Evolutionary conservation across 176 grass and related monocot genomes (phyloP), one percentile per base, ranked within the genome.

Genomic region (Musa beccarii): DNA sequence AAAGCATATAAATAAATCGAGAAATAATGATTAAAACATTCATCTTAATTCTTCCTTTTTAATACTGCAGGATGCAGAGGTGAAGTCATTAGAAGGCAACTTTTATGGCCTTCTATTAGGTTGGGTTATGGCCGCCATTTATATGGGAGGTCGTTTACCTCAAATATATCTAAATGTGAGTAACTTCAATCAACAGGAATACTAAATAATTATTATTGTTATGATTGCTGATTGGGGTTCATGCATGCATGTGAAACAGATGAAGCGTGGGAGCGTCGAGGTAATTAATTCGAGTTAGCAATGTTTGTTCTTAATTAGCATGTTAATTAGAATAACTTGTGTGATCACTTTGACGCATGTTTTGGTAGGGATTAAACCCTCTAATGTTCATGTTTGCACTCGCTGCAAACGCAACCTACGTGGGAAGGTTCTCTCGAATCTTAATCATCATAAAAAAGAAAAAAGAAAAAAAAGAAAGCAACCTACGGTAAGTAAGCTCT

Each of bases 91-190:
- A 0, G 76, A 78, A 66, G 51, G 51, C 25, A 78, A 17, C 11
- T 1, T 51, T 54, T 78, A 12, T 20, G 76, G 76, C 5, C 51
- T 54, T 28, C 2, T 68, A 24, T 67, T 78, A 54, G 76, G 76
- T 17, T 78, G 76, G 76, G 43, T 67, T 78, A 78, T 78, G 76
- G 76, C 76, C 54, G 76, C 63, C 19, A 78, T 78, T 53, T 78
- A 78, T 29, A 78, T 78, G 76, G 76, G 76, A 24, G 76, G 76
- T 22, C 76, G 76, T 10, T 55, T 78, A 22, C 76, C 76, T 8
- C 76, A 78, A 67, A 78, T 78, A 54, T 78, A 78, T 28, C 34
- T 78, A 13, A 78, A 78, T 52, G 76, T 78, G 29, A 78, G 76
- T 68, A n/a, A 11, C 14, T 61, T 28, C 15, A 16, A 0, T 25